These are phyloP conservation scores for Chlorella sp. DNA, from an alignment of 139 green algal genomes.

Conservation along the genomic window DNA sequence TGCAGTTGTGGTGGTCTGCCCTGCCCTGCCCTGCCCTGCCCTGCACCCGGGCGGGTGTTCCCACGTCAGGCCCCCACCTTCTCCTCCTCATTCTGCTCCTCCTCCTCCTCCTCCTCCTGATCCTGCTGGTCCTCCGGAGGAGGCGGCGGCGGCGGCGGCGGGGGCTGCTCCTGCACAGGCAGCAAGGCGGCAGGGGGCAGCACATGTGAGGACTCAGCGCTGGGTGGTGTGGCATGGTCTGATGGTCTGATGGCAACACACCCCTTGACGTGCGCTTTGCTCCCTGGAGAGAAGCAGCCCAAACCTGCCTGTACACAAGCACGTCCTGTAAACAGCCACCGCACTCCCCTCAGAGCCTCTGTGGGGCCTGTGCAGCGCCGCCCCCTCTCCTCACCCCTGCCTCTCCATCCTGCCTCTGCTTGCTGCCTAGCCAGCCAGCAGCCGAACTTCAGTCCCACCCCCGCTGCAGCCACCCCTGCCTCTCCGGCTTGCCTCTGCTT, in stretches of 20 bases:
- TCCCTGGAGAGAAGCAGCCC: too few relatives aligned
- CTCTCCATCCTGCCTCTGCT: not conserved
- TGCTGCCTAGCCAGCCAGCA: not conserved
- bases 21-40: not conserved
- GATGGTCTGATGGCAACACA: too few relatives aligned
- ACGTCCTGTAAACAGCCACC: too few relatives aligned
- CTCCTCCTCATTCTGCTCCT: conserved; percentile 39
- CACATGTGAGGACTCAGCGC: too few relatives aligned
- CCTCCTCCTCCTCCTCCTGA: conserved; percentile 35
- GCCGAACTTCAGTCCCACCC: conserved; percentile 50
- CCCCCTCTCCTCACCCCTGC: too few relatives aligned
- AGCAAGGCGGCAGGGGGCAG: not conserved
- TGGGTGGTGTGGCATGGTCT: too few relatives aligned
- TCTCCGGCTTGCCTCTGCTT: not conserved
- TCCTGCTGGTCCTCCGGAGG: conserved; percentile 39
- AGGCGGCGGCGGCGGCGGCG: conserved; percentile 33
- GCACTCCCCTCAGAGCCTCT: too few relatives aligned
- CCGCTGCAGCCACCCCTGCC: conserved; percentile 38
- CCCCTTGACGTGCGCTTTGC: too few relatives aligned
- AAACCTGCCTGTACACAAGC: too few relatives aligned
- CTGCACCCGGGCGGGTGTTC: too few relatives aligned
- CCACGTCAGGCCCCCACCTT: not conserved
- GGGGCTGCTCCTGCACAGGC: conserved; percentile 53
- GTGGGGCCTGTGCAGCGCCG: too few relatives aligned
- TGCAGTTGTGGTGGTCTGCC: not conserved